Conservation (phyloP, 257 asterid genomes). For the Fraxinus cuspidata region DNA sequence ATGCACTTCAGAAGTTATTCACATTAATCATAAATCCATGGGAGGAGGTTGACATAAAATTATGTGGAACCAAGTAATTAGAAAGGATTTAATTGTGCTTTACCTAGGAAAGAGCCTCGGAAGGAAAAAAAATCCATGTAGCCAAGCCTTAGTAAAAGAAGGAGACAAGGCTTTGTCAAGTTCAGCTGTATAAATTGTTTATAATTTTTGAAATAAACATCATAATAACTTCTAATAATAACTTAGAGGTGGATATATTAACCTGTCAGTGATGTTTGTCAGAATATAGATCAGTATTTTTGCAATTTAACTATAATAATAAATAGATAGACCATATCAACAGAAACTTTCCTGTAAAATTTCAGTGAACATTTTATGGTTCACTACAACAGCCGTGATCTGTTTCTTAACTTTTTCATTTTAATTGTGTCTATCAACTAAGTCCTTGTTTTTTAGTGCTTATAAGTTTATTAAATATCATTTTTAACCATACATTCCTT, state of each 20-base stretch:
- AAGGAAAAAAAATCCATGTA: slow-evolving; percentile 5
- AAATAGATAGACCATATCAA: background rate
- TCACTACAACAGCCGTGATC: background rate
- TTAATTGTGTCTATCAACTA: background rate
- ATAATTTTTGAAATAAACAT: background rate
- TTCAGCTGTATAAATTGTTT: background rate
- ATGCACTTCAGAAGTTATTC: background rate
- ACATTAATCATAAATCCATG: background rate
- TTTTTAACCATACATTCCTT: too few species aligned
- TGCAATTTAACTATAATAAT: background rate
- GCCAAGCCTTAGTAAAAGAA: background rate
- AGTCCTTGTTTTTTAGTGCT: too few species aligned
- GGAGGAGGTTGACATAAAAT: background rate
- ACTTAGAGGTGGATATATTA: background rate
- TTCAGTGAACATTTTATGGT: background rate
- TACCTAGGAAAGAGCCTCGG: background rate
- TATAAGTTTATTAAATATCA: too few species aligned
- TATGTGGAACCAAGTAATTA: background rate
- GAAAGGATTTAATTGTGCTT: background rate
- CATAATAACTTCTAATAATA: background rate
- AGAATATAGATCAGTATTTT: background rate
- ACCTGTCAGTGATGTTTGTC: background rate
- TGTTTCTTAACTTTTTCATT: background rate
- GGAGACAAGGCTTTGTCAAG: background rate
- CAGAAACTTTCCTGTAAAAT: background rate